These are phyloP conservation scores for Saccharomycopsis vini DNA, from an alignment of 805 yeast genomes.

Conservation along the genomic window DNA sequence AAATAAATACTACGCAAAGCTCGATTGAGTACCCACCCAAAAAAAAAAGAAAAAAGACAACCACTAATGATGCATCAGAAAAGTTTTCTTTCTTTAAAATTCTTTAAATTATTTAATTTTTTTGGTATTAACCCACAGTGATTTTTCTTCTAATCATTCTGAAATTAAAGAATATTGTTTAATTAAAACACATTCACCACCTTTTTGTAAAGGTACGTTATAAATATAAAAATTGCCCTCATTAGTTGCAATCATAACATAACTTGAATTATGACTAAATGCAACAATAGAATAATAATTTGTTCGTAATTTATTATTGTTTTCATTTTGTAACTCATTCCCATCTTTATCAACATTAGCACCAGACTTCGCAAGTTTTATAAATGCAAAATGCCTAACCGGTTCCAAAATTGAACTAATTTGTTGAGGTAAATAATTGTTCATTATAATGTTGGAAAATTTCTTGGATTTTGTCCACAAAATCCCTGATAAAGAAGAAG, in stretches of 20 bases:
- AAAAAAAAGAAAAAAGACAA: too few relatives aligned
- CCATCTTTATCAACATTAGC: neutral
- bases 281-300: constrained; percentile 22
- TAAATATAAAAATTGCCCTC: constrained; percentile 48
- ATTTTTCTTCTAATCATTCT: neutral
- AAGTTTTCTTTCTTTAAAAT: too few relatives aligned
- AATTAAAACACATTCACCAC: constrained; percentile 57
- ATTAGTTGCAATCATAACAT: constrained; percentile 41
- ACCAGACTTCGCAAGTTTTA: constrained; percentile 31
- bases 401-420: constrained; percentile 57
- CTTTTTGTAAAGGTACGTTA: constrained; percentile 45
- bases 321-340: neutral
- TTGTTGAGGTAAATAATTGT: constrained; percentile 39
- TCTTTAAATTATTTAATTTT: too few relatives aligned
- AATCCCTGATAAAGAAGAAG: constrained; percentile 23
- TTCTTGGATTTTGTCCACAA: constrained; percentile 24
- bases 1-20: too few relatives aligned
- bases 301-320: neutral
- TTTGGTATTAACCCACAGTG: neutral
- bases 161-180: constrained; percentile 34
- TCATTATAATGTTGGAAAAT: constrained; percentile 17
- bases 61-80: too few relatives aligned
- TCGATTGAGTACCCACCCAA: too few relatives aligned
- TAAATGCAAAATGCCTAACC: constrained; percentile 53
- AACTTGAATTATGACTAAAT: constrained; percentile 26